Base-by-base conservation (phyloP, 2,329 filamentous ascomycete species). In the Cryphonectria nitschkei region DNA sequence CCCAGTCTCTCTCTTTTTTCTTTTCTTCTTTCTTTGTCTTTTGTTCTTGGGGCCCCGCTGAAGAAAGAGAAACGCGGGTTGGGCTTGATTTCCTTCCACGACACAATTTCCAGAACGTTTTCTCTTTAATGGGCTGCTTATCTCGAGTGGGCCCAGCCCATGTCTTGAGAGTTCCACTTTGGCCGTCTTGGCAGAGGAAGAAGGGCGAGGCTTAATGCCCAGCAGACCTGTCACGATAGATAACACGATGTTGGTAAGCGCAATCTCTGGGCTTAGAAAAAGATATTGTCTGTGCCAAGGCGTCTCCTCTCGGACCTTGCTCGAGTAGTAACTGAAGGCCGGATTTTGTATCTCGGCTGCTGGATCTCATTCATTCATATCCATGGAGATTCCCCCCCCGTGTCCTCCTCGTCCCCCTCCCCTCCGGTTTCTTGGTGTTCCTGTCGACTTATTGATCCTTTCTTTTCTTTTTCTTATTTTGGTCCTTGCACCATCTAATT, bases 121-220 rank as follows among this genome's bases (percentile, higher is more conserved):
- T 19, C 63, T 39, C 3, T 43, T 43, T n/a, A 26, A 34, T 6
- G 41, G 37, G 1, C 8, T 22, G 22, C 67, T 68, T 68, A 68
- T 68, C 67, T 68, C 56, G 46, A 32, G 67, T 68, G 67, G 67
- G 29, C 41, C 26, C 56, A 5, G 32, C 63, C 58, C 29, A 64
- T 19, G 56, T 34, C 26, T 16, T 61, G 37, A 11, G 54, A 60
- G 66, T 32, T 37, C 66, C 66, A 68, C 66, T 61, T 39, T 61
- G 67, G 43, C 56, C 56, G 67, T 50, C 67, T 68, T 68, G 67
- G 67, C 67, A 52, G 3, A n/a, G 46, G 22, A 50, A 50, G 46
- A 8, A n/a, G 46, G 46, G 46, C 46, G 46, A 50, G 46, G 22
- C 46, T 50, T n/a, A n/a, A 54, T 58, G 52, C 50, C 50, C 37